These are phyloP conservation scores for Rhizophora mangle DNA, from an alignment of 345 rosid species.

Conservation along the genomic window DNA sequence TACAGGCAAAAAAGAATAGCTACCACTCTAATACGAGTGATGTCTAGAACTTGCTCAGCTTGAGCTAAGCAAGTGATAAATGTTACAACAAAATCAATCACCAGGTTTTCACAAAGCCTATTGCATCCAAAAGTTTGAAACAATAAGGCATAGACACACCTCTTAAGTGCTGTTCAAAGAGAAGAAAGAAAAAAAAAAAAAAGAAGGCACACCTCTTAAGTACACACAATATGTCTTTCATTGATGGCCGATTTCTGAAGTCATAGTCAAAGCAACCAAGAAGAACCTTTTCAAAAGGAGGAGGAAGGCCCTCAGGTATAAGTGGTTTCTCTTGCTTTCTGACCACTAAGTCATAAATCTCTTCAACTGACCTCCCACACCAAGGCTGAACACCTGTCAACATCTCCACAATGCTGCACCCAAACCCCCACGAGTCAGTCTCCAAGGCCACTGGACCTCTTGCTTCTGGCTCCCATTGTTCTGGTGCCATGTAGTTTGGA, in stretches of 20 bases:
- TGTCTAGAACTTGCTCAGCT: neutral
- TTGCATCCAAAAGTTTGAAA: too few species aligned
- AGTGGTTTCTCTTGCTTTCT: slow-evolving; percentile 65
- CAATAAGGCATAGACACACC: slow-evolving; percentile 14
- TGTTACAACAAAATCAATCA: neutral
- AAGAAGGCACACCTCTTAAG: slow-evolving; percentile 53
- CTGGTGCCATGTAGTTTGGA: slow-evolving; percentile 98
- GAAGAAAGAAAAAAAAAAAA: neutral
- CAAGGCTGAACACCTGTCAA: slow-evolving; percentile 81
- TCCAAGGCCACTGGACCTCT: slow-evolving; percentile 85
- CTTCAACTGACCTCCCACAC: slow-evolving; percentile 62
- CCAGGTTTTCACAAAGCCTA: neutral
- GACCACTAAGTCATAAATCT: slow-evolving; percentile 65
- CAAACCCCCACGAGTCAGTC: slow-evolving; percentile 96
- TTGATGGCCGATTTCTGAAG: slow-evolving; percentile 79
- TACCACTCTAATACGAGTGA: neutral
- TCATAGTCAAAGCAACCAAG: slow-evolving; percentile 87
- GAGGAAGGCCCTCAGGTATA: slow-evolving; percentile 73
- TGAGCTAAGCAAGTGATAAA: neutral
- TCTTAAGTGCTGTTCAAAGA: slow-evolving; percentile 29
- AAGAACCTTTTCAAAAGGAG: slow-evolving; percentile 63
- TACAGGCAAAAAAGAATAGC: too few species aligned
- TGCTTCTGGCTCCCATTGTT: slow-evolving; percentile 88
- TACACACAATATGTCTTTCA: slow-evolving; percentile 64
- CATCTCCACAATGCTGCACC: slow-evolving; percentile 91